Evolutionary conservation across 2,329 filamentous ascomycete species (phyloP), one percentile per base, ranked within the genome.

Genomic region (Scedosporium apiospermum): DNA sequence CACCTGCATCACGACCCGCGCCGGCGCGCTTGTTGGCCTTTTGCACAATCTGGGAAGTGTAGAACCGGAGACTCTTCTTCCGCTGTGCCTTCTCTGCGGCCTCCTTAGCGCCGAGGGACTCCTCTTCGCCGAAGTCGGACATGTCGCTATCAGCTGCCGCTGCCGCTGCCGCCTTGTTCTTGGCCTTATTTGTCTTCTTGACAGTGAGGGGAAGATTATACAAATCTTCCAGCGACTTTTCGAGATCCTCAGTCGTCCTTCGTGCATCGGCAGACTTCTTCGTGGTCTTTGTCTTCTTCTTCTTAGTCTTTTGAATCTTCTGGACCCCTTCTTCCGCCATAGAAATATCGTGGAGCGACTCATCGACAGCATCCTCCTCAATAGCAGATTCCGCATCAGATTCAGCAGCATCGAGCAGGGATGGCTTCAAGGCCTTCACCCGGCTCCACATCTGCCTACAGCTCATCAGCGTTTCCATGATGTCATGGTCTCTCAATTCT

Each of bases 1-100:
- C 91, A 67, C 90, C 90, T 1, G 87, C 85, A 63, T 90, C 87
- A 65, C 87, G 84, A 51, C 89, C 88, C 46, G 88, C 88, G 38
- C 81, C 85, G 5, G 87, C 85, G 62, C 90, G 90, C 73, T 91
- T 93, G 77, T 91, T 96, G 63, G 91, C 87, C 76, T 97, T 98
- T 73, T 98, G 93, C 30, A 90, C 89, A 67, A 99, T 95, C 73
- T 99, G 95, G 3, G 93, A 96, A 2, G 96, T 98, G 82, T 99
- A 99, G 81, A 99, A 99, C 65, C 92, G 89, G 63, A 99, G 83
- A 66, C 86, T 91, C 80, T 96, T 96, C 81, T 95, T 96, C 74
- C 90, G 90, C 64, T 86, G 84, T 0, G 88, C 90, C 76, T 99
- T 99, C 70, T 96, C 91, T 51, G 89, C 90, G 0, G 91, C 88